Percentiles rank a stretch among this genome's conserved stretches.
Evolutionary conservation across 441 rosid species (phyloP).

Genomic region (Eruca vesicaria): DNA sequence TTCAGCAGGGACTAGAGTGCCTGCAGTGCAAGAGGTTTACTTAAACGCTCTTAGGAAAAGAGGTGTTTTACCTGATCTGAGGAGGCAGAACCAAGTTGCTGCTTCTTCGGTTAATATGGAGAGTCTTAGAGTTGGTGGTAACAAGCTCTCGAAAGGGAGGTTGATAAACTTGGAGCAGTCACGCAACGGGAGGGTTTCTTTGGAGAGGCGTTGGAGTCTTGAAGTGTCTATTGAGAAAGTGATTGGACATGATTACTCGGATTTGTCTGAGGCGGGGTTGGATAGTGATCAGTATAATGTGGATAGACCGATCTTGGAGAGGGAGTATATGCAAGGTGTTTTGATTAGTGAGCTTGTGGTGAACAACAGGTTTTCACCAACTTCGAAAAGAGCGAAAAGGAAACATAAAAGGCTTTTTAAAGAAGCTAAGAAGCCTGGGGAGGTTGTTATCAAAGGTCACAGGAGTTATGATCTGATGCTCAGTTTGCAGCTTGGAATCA

Average conservation of each 20-base stretch:
- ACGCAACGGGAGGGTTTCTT: conserved; percentile 61
- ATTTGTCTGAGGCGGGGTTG: conserved; percentile 44
- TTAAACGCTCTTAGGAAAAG: conserved; percentile 79
- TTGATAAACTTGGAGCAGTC: conserved; percentile 81
- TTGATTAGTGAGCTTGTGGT: conserved; percentile 87
- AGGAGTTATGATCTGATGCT: conserved; percentile 97
- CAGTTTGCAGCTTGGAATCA: conserved; percentile 94
- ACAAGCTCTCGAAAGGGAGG: conserved; percentile 66
- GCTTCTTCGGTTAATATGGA: conserved; percentile 73
- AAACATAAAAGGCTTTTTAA: conserved; percentile 66
- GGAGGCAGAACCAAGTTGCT: conserved; percentile 61
- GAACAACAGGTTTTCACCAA: conserved; percentile 56
- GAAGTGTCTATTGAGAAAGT: conserved; percentile 94
- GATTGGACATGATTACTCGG: conserved; percentile 80
- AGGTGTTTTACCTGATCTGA: conserved; percentile 86
- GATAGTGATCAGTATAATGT: conserved; percentile 42
- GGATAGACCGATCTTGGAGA: conserved; percentile 70
- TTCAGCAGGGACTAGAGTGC: conserved; percentile 76
- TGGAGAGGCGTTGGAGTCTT: conserved; percentile 97
- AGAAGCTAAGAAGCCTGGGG: conserved; percentile 93
- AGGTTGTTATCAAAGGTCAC: conserved; percentile 94
- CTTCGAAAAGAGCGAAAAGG: conserved; percentile 76
- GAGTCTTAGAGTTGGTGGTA: conserved; percentile 48
- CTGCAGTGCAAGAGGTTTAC: conserved; percentile 71
- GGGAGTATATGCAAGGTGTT: conserved; percentile 98